Evolutionary conservation across 2,329 filamentous ascomycete genomes (phyloP), one percentile per base, ranked within the genome.

Genomic region (Claviceps pusilla): DNA sequence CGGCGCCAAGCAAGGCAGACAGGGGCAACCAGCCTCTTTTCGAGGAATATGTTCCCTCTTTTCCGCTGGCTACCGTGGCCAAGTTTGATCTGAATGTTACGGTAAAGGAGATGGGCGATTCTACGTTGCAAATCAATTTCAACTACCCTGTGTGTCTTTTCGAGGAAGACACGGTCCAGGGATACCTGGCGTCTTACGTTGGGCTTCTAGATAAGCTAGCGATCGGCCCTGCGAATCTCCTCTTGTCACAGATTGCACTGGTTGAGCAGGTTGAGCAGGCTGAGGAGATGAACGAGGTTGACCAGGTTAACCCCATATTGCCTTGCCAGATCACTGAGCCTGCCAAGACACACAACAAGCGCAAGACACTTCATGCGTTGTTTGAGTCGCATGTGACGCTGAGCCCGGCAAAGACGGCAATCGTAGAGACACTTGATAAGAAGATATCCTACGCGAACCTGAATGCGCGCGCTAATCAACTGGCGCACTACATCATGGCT

Each of bases 71-170:
- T 43, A 46, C 24, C 7, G 37, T 37, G 14, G 50, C 50, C 28
- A 52, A 52, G 31, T 46, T 52, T 46, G 50, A 52, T 41, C 29
- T 52, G 24, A 46, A 52, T 35, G 50, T 46, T 7, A 43, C 50
- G 11, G 50, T 52, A 2, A 46, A n/a, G 41, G 50, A 52, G 16
- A 43, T 19, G 41, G 37, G 14, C 9, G 28, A 52, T 46, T 12
- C 12, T 4, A 9, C 24, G 11, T 12, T 52, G 28, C n/a, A 43
- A 7, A 29, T 52, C 14, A 52, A 52, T n/a, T 52, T 52, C 41
- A 45, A 52, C 14, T 45, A 52, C 28, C 37, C 50, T 28, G 9
- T 41, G 4, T 43, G 50, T 11, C 41, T 52, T 3, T 52, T 52
- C 19, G 41, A 46, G 14, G 43, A 46, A 10, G 24, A 46, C 43